A percentile compares a stretch with the other conserved stretches of the same genome.
phyloP scores from a whole-genome alignment of 495 filamentous ascomycete species.

The Podospora comata region DNA sequence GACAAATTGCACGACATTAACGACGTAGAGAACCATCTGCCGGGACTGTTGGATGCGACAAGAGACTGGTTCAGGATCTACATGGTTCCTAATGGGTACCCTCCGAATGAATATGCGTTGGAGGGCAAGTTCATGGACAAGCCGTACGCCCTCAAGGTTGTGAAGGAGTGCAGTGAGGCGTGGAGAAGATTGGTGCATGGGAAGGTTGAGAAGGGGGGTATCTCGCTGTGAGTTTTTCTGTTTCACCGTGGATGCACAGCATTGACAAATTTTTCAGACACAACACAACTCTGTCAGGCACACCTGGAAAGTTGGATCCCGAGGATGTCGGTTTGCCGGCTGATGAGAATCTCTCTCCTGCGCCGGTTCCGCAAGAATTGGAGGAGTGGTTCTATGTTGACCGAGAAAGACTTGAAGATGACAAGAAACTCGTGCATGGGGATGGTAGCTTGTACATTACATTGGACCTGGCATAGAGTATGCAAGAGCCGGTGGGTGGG shows the following conservation, averaged over 20 bases:
- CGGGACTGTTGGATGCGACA: constrained; percentile 28
- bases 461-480: not conserved
- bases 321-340: constrained; percentile 21
- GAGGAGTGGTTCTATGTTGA: constrained; percentile 19
- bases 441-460: not conserved
- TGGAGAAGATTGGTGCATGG: constrained; percentile 27
- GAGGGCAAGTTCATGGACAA: constrained; percentile 15
- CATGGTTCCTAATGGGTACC: constrained; percentile 24
- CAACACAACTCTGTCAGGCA: constrained; percentile 27
- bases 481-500: too few species aligned
- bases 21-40: constrained; percentile 28
- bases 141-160: constrained; percentile 20
- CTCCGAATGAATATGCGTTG: constrained; percentile 21
- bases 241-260: not conserved
- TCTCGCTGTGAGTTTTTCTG: constrained; percentile 17
- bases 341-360: constrained; percentile 24
- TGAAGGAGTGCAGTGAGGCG: constrained; percentile 19
- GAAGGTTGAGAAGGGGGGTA: constrained; percentile 15
- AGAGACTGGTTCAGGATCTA: constrained; percentile 33
- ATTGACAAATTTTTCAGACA: constrained; percentile 15
- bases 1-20: constrained; percentile 25
- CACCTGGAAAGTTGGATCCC: constrained; percentile 27
- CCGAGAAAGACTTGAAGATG: not conserved
- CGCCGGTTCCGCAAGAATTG: not conserved
- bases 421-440: not conserved